These are phyloP conservation scores for Cylindrodendrum hubeiense DNA, from an alignment of 2,329 filamentous ascomycete species.

Conservation along the genomic window DNA sequence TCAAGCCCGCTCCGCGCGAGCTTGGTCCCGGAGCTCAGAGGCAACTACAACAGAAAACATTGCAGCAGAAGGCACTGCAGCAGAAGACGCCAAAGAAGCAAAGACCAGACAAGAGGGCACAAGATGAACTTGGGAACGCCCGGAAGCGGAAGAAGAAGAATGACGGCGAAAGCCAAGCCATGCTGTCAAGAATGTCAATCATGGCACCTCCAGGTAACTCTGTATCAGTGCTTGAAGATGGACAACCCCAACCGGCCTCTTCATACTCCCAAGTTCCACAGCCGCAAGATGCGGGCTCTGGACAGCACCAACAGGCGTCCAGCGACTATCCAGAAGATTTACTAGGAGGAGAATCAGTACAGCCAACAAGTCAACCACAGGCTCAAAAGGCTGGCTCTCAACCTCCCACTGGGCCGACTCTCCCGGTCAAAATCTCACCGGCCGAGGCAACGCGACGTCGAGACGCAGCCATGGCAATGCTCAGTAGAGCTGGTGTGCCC, in stretches of 20 bases:
- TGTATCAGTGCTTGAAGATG: slow-evolving; percentile 15
- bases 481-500: slow-evolving; percentile 62
- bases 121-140: slow-evolving; percentile 41
- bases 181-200: slow-evolving; percentile 19
- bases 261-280: slow-evolving; percentile 27
- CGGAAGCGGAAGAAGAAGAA: slow-evolving; percentile 47
- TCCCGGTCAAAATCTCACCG: slow-evolving; percentile 52
- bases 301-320: slow-evolving; percentile 22
- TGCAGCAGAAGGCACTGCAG: slow-evolving; percentile 28
- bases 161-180: slow-evolving; percentile 33
- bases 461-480: slow-evolving; percentile 61
- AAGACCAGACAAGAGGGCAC: slow-evolving; percentile 47
- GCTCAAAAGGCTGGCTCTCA: slow-evolving; percentile 24
- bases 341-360: slow-evolving; percentile 19
- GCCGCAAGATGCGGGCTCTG: not conserved
- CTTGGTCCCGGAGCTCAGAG: slow-evolving; percentile 44
- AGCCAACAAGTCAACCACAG: slow-evolving; percentile 16
- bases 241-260: slow-evolving; percentile 13
- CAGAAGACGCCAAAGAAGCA: slow-evolving; percentile 44
- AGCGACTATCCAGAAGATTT: slow-evolving; percentile 34
- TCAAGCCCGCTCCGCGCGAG: slow-evolving; percentile 58
- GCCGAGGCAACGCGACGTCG: slow-evolving; percentile 64
- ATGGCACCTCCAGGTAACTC: slow-evolving; percentile 31
- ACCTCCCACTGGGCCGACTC: slow-evolving; percentile 27
- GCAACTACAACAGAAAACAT: slow-evolving; percentile 31